Base-by-base conservation (phyloP, 257 asterid genomes). In the Nemophila menziesii region DNA sequence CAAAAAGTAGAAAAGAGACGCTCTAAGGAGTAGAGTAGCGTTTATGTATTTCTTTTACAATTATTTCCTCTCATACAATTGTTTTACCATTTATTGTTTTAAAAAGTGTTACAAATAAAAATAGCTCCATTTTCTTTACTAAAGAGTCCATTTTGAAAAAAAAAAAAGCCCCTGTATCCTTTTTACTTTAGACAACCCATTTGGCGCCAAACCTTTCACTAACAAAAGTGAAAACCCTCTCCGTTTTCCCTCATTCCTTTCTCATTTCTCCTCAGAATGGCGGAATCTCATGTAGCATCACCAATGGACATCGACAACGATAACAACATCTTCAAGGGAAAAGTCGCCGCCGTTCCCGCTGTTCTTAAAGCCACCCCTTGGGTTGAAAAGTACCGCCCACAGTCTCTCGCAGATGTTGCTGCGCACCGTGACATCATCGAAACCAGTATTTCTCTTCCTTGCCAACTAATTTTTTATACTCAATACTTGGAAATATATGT, bases 371-470 rank as follows among this genome's bases (percentile, higher is more conserved):
- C 92, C 52, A 70, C 69, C 11, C 98, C 96, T 22, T 90, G 98
- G 98, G 98, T 90, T 41, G 96, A 90, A 77, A 85, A 90, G 70
- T 77, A 72, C 67, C 94, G 99, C 34, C 99, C 99, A 36, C 92
- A 85, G 51, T 77, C 99, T 24, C 86, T 90, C 5, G 80, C 82
- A 47, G 98, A 90, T 69, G 96, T 90, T 49, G 96, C 96, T 19
- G 98, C 94, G 27, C 98, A 90, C 66, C 96, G 94, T 2, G 98
- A 85, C 55, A 85, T 90, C 20, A 78, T 90, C 23, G 93, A 85
- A 36, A 90, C 99, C 49, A 81, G 98, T 90, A 54, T 33, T n/a
- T 41, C 1, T 5, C 43, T 33, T 7, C 5, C n/a, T n/a, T n/a
- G n/a, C n/a, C n/a, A n/a, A n/a, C n/a, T n/a, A n/a, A 8, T 11